These are phyloP conservation scores for Cupressus sempervirens DNA, from an alignment of 75 land plant genomes.

Conservation along the genomic window DNA sequence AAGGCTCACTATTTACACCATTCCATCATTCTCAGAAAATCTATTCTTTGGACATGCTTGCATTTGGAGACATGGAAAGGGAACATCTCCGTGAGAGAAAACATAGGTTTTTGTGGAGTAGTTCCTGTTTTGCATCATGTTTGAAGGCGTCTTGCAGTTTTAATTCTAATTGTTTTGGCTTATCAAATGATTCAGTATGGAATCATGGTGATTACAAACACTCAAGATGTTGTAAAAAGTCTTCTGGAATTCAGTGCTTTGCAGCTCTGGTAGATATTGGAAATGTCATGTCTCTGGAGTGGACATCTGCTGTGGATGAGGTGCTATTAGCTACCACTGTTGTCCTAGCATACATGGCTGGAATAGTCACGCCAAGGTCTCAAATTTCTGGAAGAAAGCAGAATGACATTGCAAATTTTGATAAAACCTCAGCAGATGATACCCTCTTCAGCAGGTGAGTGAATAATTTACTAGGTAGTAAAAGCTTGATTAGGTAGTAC, in stretches of 20 bases:
- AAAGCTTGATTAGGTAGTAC: neutral
- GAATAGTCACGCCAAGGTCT: conserved; percentile 22
- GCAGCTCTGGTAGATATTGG: conserved; percentile 8
- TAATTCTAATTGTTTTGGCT: neutral
- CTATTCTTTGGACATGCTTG: neutral
- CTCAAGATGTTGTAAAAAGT: neutral
- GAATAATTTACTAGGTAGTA: neutral
- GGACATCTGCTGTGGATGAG: conserved; percentile 31
- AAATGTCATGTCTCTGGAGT: conserved; percentile 20
- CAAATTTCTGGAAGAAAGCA: neutral
- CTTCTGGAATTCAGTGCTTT: conserved; percentile 4
- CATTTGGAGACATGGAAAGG: neutral
- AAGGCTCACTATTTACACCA: neutral
- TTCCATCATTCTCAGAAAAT: neutral
- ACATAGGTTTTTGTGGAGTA: neutral
- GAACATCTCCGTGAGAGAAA: neutral
- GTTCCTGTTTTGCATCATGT: neutral
- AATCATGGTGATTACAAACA: neutral
- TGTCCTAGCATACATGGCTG: conserved; percentile 33
- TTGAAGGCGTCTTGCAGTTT: conserved; percentile 7
- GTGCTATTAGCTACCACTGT: conserved; percentile 27
- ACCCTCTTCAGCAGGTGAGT: neutral
- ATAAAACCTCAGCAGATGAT: neutral
- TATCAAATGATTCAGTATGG: neutral
- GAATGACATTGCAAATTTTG: neutral